Base-by-base conservation (phyloP, 75 land plant genomes). In the Selaginella tamariscina region DNA sequence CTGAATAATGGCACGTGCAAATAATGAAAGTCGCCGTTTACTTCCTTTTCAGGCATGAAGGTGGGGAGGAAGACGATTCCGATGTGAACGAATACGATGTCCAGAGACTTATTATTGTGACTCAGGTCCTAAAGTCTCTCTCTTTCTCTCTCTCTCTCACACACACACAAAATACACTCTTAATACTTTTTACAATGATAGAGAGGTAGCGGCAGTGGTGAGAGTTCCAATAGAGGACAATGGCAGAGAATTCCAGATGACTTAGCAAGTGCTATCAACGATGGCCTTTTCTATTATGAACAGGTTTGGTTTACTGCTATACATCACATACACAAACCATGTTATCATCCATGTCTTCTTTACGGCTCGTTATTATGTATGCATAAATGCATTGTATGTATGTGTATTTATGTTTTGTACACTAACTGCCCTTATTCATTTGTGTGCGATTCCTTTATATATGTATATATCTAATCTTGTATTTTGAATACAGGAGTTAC, bases 211-310 rank as follows among this genome's bases (percentile, higher is more conserved):
- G 88, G 77, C 32, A 77, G 72, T 29, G 70, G 70, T 26, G 55
- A 68, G 72, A 78, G 68, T 30, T 59, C 55, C 26, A 72, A 74
- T 68, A 60, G 57, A 0, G 56, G 78, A 76, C 71, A 69, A 57
- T 39, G 72, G 65, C 15, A 56, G 85, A 65, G 66, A 75, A 83
- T 90, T 2, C 80, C 97, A 29, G 78, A 66, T 64, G 99, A 95
- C 67, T 81, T 81, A 71, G 97, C 86, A 49, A 66, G 82, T 56
- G 77, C 84, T 15, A 86, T 95, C 67, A 88, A 88, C 79, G 99
- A 95, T 55, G 92, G 89, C 1, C 89, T 95, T 79, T 85, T 77
- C 74, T 95, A 79, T 65, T 95, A 86, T 81, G 97, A 95, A 75
- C 97, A 91, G 93, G 97, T 95, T 39, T 28, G 15, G 21, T 2